These are phyloP conservation scores for Agroathelia rolfsii DNA, from an alignment of 1,284 basidiomycete genomes.

Conservation along the genomic window DNA sequence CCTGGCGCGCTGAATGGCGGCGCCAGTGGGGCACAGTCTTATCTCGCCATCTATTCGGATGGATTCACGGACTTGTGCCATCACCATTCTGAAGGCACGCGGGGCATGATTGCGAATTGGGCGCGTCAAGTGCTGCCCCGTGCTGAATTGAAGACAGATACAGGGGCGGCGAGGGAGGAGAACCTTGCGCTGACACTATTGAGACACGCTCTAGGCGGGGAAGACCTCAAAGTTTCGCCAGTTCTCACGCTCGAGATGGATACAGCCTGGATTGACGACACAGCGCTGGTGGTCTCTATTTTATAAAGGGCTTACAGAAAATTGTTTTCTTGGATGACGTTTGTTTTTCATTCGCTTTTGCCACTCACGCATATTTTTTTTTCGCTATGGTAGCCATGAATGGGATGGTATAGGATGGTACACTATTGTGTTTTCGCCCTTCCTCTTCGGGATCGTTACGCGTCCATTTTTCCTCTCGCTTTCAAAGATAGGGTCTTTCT, in stretches of 20 bases:
- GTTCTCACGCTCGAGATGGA: conserved; percentile 60
- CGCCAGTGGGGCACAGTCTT: conserved; percentile 12
- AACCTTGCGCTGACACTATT: conserved; percentile 52
- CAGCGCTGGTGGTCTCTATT: conserved; percentile 54
- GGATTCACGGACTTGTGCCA: conserved; percentile 56
- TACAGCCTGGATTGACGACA: conserved; percentile 60
- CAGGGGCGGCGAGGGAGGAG: conserved; percentile 18
- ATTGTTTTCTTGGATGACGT: too few species aligned
- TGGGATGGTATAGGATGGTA: too few species aligned
- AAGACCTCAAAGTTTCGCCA: conserved; percentile 43
- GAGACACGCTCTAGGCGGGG: conserved; percentile 48
- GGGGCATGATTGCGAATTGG: conserved; percentile 38
- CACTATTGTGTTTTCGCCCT: too few species aligned
- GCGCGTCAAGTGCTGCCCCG: conserved; percentile 26
- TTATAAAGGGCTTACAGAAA: conserved; percentile 35
- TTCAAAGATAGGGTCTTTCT: too few species aligned
- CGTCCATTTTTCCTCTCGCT: too few species aligned
- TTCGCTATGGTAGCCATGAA: too few species aligned
- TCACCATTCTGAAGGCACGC: conserved; percentile 30
- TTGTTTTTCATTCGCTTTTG: too few species aligned
- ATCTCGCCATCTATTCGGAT: conserved; percentile 56
- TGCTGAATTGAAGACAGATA: too few species aligned
- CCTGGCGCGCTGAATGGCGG: conserved; percentile 10
- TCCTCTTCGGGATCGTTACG: too few species aligned
- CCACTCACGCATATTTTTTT: too few species aligned